These are phyloP conservation scores for Melocanna baccifera DNA, from an alignment of 176 grass and related monocot species.

Conservation along the genomic window DNA sequence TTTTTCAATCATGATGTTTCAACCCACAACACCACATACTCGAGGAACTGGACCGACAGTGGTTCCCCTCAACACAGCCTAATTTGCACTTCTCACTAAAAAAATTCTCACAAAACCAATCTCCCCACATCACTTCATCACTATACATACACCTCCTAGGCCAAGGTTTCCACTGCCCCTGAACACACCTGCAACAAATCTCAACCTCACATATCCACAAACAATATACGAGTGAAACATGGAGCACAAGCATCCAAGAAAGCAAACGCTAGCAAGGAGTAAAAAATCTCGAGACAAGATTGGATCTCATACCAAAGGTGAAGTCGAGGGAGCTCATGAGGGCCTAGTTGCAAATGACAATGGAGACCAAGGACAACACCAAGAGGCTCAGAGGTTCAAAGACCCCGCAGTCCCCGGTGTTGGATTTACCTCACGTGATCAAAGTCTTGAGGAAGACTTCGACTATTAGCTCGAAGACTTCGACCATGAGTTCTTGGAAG, in stretches of 20 bases:
- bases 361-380: slow-evolving; percentile 89
- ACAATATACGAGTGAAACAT: neutral
- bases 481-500: too few relatives aligned
- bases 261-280: neutral
- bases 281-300: slow-evolving; percentile 13
- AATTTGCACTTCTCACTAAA: neutral
- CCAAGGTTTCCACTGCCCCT: neutral
- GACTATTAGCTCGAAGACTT: too few relatives aligned
- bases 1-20: neutral
- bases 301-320: slow-evolving; percentile 81
- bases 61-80: neutral
- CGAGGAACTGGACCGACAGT: neutral
- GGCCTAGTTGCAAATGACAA: slow-evolving; percentile 95
- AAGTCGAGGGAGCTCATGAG: slow-evolving; percentile 92
- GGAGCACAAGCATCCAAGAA: neutral
- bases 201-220: neutral
- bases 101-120: neutral
- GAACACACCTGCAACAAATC: neutral
- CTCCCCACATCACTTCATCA: neutral
- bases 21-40: neutral
- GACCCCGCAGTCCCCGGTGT: slow-evolving; percentile 85
- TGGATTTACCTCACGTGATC: too few relatives aligned
- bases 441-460: too few relatives aligned
- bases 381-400: slow-evolving; percentile 47
- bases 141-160: neutral